These are phyloP conservation scores for Papiliotrema fonsecae DNA, from an alignment of 1,284 basidiomycete species.

Conservation along the genomic window DNA sequence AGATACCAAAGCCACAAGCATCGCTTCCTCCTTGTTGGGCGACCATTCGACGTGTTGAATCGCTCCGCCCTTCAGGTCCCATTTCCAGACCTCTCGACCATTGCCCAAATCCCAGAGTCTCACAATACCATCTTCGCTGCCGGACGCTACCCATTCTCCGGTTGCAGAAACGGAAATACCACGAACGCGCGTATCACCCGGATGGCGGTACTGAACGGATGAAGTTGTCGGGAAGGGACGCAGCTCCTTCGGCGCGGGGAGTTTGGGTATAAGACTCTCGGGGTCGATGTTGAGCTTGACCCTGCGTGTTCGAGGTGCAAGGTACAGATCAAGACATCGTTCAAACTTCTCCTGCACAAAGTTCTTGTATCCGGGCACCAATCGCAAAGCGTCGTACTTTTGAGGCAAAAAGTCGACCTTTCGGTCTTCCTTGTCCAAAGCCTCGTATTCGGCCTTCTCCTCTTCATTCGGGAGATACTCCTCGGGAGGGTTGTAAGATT, in stretches of 20 bases:
- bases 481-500: conserved; percentile 97
- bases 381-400: conserved; percentile 78
- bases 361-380: conserved; percentile 85
- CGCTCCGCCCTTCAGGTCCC: conserved; percentile 70
- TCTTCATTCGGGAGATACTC: conserved; percentile 91
- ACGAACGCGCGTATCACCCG: conserved; percentile 61
- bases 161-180: conserved; percentile 78
- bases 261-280: conserved; percentile 83
- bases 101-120: conserved; percentile 92
- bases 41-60: conserved; percentile 91
- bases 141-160: conserved; percentile 86
- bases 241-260: conserved; percentile 89
- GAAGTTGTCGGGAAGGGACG: conserved; percentile 90
- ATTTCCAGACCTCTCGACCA: conserved; percentile 82
- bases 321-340: conserved; percentile 92
- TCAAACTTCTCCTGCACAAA: conserved; percentile 94
- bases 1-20: conserved; percentile 36
- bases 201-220: conserved; percentile 65
- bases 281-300: conserved; percentile 88
- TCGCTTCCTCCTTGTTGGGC: conserved; percentile 68
- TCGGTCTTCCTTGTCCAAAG: conserved; percentile 81
- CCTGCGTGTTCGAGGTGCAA: conserved; percentile 86
- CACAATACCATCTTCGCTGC: conserved; percentile 83
- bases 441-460: conserved; percentile 81
- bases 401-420: conserved; percentile 84